phyloP scores from a whole-genome alignment of 1,139 yeast species.

The Wickerhamomyces sp. region DNA sequence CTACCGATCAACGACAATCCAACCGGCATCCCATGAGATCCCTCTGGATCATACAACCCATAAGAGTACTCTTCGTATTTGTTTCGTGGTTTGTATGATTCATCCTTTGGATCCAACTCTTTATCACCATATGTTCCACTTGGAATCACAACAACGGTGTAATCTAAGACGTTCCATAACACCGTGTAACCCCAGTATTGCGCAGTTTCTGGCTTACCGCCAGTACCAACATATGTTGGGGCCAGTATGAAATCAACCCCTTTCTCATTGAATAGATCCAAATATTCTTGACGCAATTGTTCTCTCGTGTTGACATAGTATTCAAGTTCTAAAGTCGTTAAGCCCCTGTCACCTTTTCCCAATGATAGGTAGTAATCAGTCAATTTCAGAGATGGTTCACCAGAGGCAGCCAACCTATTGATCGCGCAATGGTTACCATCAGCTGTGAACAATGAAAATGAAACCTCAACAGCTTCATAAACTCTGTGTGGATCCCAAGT shows the following conservation, averaged over 20 bases:
- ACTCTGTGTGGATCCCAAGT: conserved; percentile 50
- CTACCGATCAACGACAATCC: conserved; percentile 47
- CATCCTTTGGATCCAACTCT: conserved; percentile 21
- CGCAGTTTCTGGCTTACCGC: conserved; percentile 61
- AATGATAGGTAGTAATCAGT: conserved; percentile 55
- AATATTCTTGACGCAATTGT: conserved; percentile 48
- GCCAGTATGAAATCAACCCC: conserved; percentile 63
- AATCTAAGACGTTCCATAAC: conserved; percentile 59
- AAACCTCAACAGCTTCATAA: conserved; percentile 46
- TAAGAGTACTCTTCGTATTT: conserved; percentile 24
- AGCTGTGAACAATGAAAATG: conserved; percentile 34
- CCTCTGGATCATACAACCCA: conserved; percentile 30
- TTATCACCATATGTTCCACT: conserved; percentile 55
- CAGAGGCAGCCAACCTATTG: conserved; percentile 48
- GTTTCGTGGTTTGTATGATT: conserved; percentile 24
- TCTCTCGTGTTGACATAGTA: conserved; percentile 48
- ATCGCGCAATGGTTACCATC: conserved; percentile 59
- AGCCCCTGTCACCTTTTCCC: conserved; percentile 49
- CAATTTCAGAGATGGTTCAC: conserved; percentile 59
- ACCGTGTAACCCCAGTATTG: conserved; percentile 77
- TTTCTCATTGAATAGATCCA: conserved; percentile 44
- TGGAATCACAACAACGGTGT: conserved; percentile 58
- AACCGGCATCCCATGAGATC: conserved; percentile 46
- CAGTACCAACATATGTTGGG: conserved; percentile 68
- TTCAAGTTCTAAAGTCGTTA: conserved; percentile 43